Base-by-base conservation (phyloP, 2,329 filamentous ascomycete species). In the Xylaria sp. region DNA sequence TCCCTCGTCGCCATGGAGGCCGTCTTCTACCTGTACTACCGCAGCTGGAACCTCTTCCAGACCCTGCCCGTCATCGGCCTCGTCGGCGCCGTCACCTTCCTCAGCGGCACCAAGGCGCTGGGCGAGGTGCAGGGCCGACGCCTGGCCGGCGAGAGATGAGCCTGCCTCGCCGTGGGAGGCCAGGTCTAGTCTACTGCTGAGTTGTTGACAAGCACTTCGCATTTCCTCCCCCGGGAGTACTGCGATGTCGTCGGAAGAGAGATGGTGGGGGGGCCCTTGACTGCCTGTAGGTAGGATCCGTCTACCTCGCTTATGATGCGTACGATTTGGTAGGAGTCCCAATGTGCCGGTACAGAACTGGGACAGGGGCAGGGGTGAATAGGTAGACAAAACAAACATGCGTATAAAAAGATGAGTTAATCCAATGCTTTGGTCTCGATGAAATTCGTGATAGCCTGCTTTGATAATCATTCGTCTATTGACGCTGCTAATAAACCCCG, bases 11-110 rank as follows among this genome's bases (percentile, higher is more conserved):
- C 87, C 19, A 90, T 99, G 79, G 94, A 99, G 73, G 89, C 84
- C 16, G 86, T 96, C 52, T 97, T 99, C 76, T 93, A 94, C 78
- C 76, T 96, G 62, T 99, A 99, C 81, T 97, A 97, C 76, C 88
- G 84, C 48, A 85, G 77, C 68, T 97, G 93, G 92, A 96, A 88
- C 68, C 79, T 99, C 42, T 96, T 97, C 81, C 88, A 96, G 78
- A 86, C 85, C 13, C 79, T 99, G 45, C 92, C 92, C 4, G 86
- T 86, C 21, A 86, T 88, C 49, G 79, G 79, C 29, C 75, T 86
- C 40, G 83, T 94, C 24, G 86, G 87, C 16, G 74, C 82, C 21
- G 83, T 92, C 50, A 85, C 90, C 9, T 91, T 96, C 69, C 73
- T 97, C 59, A 96, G 91, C 70, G 94, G 94, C 52, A 92, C 88